Evolutionary conservation across 306 rosid genomes (phyloP), one percentile per base, ranked within the genome.

Genomic region (Prunus salicina): DNA sequence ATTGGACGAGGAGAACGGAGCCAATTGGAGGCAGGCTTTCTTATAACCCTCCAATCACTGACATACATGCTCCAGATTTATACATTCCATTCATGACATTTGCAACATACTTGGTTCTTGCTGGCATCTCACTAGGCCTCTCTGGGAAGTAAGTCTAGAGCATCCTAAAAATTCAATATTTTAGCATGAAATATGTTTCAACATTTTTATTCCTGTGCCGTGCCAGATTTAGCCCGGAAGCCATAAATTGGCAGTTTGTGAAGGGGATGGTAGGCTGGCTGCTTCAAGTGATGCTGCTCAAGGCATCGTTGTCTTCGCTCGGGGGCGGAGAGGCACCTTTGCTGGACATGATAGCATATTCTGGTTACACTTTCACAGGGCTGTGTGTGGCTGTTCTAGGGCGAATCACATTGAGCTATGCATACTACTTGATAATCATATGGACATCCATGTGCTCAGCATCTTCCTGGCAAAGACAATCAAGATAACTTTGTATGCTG

Each of bases 31-130:
- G 96, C 34, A 91, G 87, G 65, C 89, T 91, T 4, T 89, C 91
- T 25, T 89, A 88, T 79, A 87, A 86, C 65, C 93, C 93, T 56
- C 96, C 93, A 68, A 84, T 91, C 53, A 85, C 87, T 86, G 96
- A 91, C 61, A 87, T 91, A 78, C 87, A 91, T 76, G 96, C 93
- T 41, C 93, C 91, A 18, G 93, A 91, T 67, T 77, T 91, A 8
- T 88, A 87, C 85, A 88, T 91, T 76, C 96, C 93, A 38, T 78
- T 88, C 63, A 91, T 91, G 96, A 91, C 96, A 69, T 91, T 91
- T 71, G 96, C 91, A 8, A 89, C 91, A 49, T 91, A 91, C 8
- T 85, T 91, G 24, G 79, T 91, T 77, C 88, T 89, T 71, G 90
- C 91, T 52, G 96, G 96, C 78, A 81, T 91, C 85, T 85, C 90